A percentile compares a stretch with the other conserved stretches of the same genome.
These are phyloP conservation scores for Bullera alba DNA, from an alignment of 768 basidiomycete genomes.

Conservation along the genomic window DNA sequence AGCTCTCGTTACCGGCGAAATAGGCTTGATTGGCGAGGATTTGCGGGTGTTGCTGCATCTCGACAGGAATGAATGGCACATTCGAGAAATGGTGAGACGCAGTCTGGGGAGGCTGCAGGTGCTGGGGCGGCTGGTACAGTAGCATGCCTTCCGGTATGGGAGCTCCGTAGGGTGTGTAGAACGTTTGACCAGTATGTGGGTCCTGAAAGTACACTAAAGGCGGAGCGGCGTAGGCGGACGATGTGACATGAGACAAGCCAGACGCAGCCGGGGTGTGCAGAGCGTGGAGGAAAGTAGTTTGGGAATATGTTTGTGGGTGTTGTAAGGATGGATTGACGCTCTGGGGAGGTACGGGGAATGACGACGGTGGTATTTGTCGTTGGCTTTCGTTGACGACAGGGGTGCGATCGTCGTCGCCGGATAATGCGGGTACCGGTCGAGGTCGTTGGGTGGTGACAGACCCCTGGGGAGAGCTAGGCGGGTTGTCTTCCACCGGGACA, in stretches of 20 bases:
- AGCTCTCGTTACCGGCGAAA: constrained; percentile 10
- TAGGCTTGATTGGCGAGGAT: constrained; percentile 10
- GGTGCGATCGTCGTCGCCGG: constrained; percentile 32
- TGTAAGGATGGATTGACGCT: constrained; percentile 1
- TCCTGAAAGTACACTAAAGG: constrained; percentile 6
- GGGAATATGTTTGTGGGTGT: constrained; percentile 9
- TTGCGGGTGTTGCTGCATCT: constrained; percentile 2
- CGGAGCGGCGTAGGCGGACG: neutral
- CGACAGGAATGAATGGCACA: neutral
- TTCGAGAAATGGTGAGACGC: neutral
- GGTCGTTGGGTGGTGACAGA: no score
- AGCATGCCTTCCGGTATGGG: neutral
- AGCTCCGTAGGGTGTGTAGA: neutral
- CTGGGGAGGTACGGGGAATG: constrained; percentile 17
- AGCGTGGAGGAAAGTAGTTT: constrained; percentile 24
- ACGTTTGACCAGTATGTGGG: neutral
- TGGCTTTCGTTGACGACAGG: constrained; percentile 23
- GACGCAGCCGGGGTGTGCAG: constrained; percentile 9
- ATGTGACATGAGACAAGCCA: neutral
- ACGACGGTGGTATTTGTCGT: constrained; percentile 12
- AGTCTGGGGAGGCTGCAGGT: neutral
- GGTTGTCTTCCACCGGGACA: neutral
- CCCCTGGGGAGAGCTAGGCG: neutral
- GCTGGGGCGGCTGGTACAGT: neutral
- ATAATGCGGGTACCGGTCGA: no score